These are phyloP conservation scores for Fusarium sp. DNA, from an alignment of 2,329 filamentous ascomycete genomes.

Conservation along the genomic window DNA sequence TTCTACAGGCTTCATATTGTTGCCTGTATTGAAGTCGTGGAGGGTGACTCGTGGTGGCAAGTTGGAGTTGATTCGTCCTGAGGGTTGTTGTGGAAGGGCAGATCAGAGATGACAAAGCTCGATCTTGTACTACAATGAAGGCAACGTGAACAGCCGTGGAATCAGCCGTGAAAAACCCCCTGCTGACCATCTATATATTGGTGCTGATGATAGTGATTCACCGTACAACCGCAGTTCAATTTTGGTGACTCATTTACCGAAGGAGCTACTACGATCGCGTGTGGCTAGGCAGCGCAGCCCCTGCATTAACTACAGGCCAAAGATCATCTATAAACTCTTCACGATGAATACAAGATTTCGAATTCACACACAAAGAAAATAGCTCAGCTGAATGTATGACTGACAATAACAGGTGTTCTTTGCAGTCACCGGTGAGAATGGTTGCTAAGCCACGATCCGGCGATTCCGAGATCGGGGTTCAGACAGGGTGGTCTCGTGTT, in stretches of 20 bases:
- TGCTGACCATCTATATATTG: slow-evolving; percentile 15
- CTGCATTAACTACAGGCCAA: not conserved
- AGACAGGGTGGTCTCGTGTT: slow-evolving; percentile 9
- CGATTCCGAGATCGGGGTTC: not conserved
- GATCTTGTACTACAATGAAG: slow-evolving; percentile 11
- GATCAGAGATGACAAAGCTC: slow-evolving; percentile 3
- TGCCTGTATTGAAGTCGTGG: slow-evolving; percentile 6
- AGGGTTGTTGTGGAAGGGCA: not conserved
- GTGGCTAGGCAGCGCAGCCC: slow-evolving; percentile 13
- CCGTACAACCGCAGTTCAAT: not conserved
- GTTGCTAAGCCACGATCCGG: slow-evolving; percentile 12
- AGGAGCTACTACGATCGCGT: slow-evolving; percentile 7
- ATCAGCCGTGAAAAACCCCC: not conserved
- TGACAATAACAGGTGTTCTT: not conserved
- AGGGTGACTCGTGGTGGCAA: slow-evolving; percentile 22
- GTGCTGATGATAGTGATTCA: not conserved
- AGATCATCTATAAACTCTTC: not conserved
- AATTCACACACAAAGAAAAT: not conserved
- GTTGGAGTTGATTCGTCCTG: slow-evolving; percentile 8
- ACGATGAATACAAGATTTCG: not conserved
- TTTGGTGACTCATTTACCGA: slow-evolving; percentile 34
- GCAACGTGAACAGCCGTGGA: not conserved
- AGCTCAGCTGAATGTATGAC: not conserved
- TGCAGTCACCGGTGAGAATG: not conserved
- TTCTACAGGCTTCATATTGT: slow-evolving; percentile 57